phyloP scores from a whole-genome alignment of 83 land plant species.

The Diphasiastrum complanatum region DNA sequence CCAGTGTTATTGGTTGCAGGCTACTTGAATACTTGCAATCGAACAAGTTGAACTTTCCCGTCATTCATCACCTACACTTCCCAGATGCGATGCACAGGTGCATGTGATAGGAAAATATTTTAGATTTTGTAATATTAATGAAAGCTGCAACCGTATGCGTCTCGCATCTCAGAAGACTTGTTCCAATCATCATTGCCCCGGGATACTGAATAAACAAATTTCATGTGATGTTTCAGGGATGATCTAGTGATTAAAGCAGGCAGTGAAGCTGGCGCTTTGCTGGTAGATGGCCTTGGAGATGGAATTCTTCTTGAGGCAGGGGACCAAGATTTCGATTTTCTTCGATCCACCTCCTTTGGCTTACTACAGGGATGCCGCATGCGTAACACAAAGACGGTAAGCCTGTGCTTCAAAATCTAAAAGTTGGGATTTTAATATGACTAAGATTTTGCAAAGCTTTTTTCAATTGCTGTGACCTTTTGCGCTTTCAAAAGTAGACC shows the following conservation, averaged over 20 bases:
- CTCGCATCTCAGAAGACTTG: background rate
- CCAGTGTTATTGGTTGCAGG: slow-evolving; percentile 43
- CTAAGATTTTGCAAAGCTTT: background rate
- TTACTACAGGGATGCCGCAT: slow-evolving; percentile 98
- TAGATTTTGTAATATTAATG: background rate
- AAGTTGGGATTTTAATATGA: background rate
- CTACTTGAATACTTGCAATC: slow-evolving; percentile 73
- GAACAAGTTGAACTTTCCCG: slow-evolving; percentile 67
- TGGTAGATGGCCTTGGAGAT: slow-evolving; percentile 97
- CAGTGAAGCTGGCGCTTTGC: slow-evolving; percentile 78
- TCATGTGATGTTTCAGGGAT: slow-evolving; percentile 48
- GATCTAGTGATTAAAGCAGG: slow-evolving; percentile 92
- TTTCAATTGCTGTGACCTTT: no score
- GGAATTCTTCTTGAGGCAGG: slow-evolving; percentile 81
- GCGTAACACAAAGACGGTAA: slow-evolving; percentile 96
- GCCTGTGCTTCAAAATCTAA: background rate
- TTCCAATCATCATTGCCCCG: background rate
- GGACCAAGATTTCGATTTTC: slow-evolving; percentile 84
- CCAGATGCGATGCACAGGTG: slow-evolving; percentile 67
- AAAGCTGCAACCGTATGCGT: background rate
- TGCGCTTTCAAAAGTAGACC: no score
- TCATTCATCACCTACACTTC: slow-evolving; percentile 85
- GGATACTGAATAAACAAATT: background rate
- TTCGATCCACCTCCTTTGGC: slow-evolving; percentile 86
- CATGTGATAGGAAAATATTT: no score